Base-by-base conservation (phyloP, 192 early-diverging fungal genomes). In the Paraglomus brasilianum region DNA sequence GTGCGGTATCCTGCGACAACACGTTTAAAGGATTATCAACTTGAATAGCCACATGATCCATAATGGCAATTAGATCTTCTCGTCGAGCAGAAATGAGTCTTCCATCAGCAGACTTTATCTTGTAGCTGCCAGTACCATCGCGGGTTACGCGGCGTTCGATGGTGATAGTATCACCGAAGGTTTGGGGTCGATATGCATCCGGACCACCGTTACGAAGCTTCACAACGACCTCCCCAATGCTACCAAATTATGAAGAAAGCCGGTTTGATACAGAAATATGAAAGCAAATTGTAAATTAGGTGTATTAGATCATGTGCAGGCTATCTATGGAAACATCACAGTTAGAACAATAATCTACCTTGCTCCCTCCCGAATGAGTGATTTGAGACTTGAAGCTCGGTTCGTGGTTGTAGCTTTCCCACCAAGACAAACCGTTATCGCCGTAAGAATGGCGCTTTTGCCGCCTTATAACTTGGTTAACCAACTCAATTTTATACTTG, bases 391-490 rank as follows among this genome's bases (percentile, higher is more conserved):
- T 8, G 82, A 79, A 1, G 88, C 95, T 30, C 97, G 87, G 65
- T 95, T 93, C 14, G 97, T 98, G n/a, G 81, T 52, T 15, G 77
- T 87, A 0, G 96, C 93, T 70, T 92, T 93, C 42, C 91, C 97
- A 59, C 97, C 97, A 36, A 99, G 83, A n/a, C 89, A 91, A 49
- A 99, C 83, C 5, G 86, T 90, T 7, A 99, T 84, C 9, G 87
- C 96, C 0, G 95, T 96, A 40, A 99, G 78, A 59, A 98, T 92
- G 38, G 96, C 95, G 74, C 90, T 92, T 77, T 99, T 99, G n/a
- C 97, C 97, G 75, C 89, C 88, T 88, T 11, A 5, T 55, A 57
- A 76, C 44, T 10, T 45, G 53, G 10, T 38, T 8, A 8, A 19
- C 6, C 51, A 8, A 40, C 13, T 46, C 14, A 71, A 38, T 64